phyloP scores from a whole-genome alignment of 805 yeast species.

The Phaffomyces thermotolerans region DNA sequence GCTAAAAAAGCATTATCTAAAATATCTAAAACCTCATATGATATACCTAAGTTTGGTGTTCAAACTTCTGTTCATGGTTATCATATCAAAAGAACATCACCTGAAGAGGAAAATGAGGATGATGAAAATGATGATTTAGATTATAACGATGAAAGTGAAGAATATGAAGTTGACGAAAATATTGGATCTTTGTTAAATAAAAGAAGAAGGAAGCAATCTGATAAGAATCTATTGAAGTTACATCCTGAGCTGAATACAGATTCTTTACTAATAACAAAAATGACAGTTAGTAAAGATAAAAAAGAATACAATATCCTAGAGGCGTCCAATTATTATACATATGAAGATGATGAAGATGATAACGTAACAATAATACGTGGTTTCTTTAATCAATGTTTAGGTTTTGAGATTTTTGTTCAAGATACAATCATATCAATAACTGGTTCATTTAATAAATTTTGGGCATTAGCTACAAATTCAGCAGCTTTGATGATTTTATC shows the following conservation, averaged over 20 bases:
- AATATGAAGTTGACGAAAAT: slow-evolving; percentile 32
- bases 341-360: slow-evolving; percentile 26
- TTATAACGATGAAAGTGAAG: slow-evolving; percentile 39
- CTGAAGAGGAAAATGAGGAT: slow-evolving; percentile 15
- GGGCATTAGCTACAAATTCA: slow-evolving; percentile 50
- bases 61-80: slow-evolving; percentile 58
- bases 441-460: slow-evolving; percentile 36
- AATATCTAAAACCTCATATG: slow-evolving; percentile 39
- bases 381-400: slow-evolving; percentile 26
- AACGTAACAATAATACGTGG: slow-evolving; percentile 34
- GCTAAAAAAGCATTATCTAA: slow-evolving; percentile 1
- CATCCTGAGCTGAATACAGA: slow-evolving; percentile 10
- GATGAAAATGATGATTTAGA: slow-evolving; percentile 23
- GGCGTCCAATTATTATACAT: slow-evolving; percentile 24
- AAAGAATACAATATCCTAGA: slow-evolving; percentile 26
- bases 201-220: slow-evolving; percentile 29
- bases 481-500: slow-evolving; percentile 45
- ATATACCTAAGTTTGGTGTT: slow-evolving; percentile 56
- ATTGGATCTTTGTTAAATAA: slow-evolving; percentile 19
- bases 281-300: slow-evolving; percentile 8
- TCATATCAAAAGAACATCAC: slow-evolving; percentile 26
- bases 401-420: slow-evolving; percentile 36
- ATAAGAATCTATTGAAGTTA: slow-evolving; percentile 15
- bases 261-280: slow-evolving; percentile 4
- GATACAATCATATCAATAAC: slow-evolving; percentile 31